Percentiles rank a stretch among this genome's conserved stretches.
These are phyloP conservation scores for Cucumis hystrix DNA, from an alignment of 306 rosid genomes.

Conservation along the genomic window DNA sequence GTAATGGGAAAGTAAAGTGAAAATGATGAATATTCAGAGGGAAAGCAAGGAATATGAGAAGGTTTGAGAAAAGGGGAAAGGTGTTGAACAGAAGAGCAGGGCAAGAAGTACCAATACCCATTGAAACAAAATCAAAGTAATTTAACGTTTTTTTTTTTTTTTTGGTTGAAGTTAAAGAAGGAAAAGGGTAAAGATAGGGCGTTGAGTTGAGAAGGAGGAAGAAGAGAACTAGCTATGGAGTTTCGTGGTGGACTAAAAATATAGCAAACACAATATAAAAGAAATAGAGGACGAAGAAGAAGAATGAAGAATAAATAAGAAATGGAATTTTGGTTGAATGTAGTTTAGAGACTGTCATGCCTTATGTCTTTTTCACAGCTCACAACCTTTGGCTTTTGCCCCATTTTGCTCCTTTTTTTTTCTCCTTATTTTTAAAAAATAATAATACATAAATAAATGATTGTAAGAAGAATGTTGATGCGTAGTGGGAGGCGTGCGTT, in stretches of 20 bases:
- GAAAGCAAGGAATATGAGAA: conserved; percentile 20
- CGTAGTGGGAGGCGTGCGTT: conserved; percentile 5
- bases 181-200: not conserved
- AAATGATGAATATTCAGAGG: conserved; percentile 11
- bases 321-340: not conserved
- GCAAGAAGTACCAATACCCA: not conserved
- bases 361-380: not conserved
- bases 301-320: not conserved
- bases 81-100: not conserved
- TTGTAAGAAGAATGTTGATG: not conserved
- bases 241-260: not conserved
- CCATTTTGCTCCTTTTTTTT: not conserved
- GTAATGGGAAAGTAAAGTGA: not conserved
- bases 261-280: not conserved
- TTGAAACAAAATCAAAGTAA: not conserved
- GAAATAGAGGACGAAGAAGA: not conserved
- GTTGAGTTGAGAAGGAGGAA: not conserved
- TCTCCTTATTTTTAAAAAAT: not conserved
- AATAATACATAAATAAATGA: too few relatives aligned
- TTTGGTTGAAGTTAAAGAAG: not conserved
- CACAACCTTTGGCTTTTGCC: not conserved
- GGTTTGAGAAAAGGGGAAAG: conserved; percentile 3
- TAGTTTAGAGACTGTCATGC: not conserved
- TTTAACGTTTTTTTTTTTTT: not conserved
- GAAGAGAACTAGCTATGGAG: not conserved